A percentile compares a stretch with the other conserved stretches of the same genome.
These are phyloP conservation scores for Fusarium agapanthi DNA, from an alignment of 2,329 filamentous ascomycete species.

Conservation along the genomic window DNA sequence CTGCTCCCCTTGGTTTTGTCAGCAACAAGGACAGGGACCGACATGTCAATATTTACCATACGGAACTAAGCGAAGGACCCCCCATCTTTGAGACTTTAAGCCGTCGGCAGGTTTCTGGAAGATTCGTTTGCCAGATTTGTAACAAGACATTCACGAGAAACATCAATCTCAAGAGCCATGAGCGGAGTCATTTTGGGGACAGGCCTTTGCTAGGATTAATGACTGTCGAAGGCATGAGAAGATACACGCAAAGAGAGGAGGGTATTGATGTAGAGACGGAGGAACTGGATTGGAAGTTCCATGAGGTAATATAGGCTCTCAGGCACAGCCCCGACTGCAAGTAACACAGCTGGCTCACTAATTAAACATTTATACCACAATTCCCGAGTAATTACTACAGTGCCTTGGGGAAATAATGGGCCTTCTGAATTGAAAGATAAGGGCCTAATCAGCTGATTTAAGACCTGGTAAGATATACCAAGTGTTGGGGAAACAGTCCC, in stretches of 20 bases:
- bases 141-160: not conserved
- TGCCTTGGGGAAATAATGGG: too few species aligned
- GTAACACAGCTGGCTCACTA: too few species aligned
- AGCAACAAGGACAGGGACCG: not conserved
- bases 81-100: not conserved
- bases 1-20: not conserved
- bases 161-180: not conserved
- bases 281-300: accelerated
- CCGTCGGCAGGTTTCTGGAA: not conserved
- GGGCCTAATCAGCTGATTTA: too few species aligned
- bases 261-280: not conserved
- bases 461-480: too few species aligned
- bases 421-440: too few species aligned
- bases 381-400: too few species aligned
- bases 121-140: not conserved
- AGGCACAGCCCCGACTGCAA: accelerated
- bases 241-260: not conserved
- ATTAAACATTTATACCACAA: too few species aligned
- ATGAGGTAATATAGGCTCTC: accelerated
- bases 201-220: not conserved
- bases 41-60: not conserved
- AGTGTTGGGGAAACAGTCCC: too few species aligned
- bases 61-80: accelerated
- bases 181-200: not conserved
- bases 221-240: conserved; percentile 20